Evolutionary conservation across 73 alveolate genomes (phyloP).

Genomic region (Paramecium biaurelia): DNA sequence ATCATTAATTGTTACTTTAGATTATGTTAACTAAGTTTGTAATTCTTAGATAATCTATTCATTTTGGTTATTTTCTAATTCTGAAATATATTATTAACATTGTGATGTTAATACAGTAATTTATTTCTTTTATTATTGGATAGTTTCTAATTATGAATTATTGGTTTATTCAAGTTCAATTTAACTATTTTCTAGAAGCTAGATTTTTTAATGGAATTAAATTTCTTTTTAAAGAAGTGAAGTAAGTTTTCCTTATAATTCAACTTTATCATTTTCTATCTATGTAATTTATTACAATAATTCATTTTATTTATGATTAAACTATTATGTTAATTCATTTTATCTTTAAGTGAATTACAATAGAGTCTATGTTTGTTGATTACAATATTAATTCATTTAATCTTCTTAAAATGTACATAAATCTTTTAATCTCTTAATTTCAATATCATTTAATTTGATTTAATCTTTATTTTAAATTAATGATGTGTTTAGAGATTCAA

Average conservation of each 20-base stretch:
- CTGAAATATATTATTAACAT: background rate
- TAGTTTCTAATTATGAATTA: background rate
- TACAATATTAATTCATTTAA: background rate
- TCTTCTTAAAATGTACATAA: background rate
- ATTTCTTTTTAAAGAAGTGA: background rate
- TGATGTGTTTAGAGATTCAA: background rate
- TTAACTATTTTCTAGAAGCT: background rate
- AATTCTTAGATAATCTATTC: background rate
- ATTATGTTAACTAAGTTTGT: background rate
- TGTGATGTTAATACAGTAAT: background rate
- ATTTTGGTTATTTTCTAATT: background rate
- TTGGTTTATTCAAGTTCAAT: background rate
- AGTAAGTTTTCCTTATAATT: background rate
- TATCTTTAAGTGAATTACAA: background rate
- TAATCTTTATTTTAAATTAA: background rate
- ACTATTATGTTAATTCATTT: background rate
- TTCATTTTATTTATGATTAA: background rate
- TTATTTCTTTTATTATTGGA: background rate
- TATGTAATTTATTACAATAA: background rate
- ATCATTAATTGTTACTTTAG: background rate
- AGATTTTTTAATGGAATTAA: background rate
- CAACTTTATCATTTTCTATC: background rate
- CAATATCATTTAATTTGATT: background rate
- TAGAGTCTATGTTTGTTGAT: background rate
- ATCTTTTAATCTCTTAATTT: background rate